phyloP scores from a whole-genome alignment of 331 rosid genomes.

The Spiraea crenata region DNA sequence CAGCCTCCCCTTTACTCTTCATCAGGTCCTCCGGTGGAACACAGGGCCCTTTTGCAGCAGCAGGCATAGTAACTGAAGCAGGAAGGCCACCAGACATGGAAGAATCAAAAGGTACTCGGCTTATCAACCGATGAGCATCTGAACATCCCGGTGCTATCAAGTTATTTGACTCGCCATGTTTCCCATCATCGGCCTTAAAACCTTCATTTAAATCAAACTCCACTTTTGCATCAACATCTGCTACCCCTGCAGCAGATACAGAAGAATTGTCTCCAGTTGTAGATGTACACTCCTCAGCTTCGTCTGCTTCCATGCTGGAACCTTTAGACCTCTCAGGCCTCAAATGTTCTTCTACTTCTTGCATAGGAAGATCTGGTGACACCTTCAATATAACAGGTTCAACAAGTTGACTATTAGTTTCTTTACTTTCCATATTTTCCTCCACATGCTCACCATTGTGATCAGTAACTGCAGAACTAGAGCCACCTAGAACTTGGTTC shows the following conservation, averaged over 20 bases:
- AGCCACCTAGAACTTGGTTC: constrained; percentile 28
- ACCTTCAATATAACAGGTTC: constrained; percentile 27
- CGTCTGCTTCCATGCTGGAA: constrained; percentile 41
- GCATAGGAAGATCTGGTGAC: constrained; percentile 31
- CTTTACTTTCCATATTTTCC: constrained; percentile 36
- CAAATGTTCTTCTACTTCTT: constrained; percentile 42
- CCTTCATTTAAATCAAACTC: constrained; percentile 94
- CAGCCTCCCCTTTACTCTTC: constrained; percentile 67
- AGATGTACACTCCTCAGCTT: constrained; percentile 42
- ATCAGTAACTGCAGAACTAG: constrained; percentile 24
- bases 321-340: constrained; percentile 33
- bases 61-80: constrained; percentile 70
- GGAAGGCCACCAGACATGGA: constrained; percentile 53
- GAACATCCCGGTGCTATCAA: constrained; percentile 40
- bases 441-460: constrained; percentile 27
- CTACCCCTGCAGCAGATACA: constrained; percentile 28
- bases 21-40: constrained; percentile 63
- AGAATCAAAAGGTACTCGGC: constrained; percentile 53
- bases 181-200: constrained; percentile 64
- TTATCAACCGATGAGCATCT: constrained; percentile 41
- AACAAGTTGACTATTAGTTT: constrained; percentile 33
- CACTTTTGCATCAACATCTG: constrained; percentile 48
- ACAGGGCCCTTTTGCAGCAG: constrained; percentile 76
- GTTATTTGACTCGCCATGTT: constrained; percentile 48
- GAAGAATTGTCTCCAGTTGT: constrained; percentile 37